These are phyloP conservation scores for Gracilaria vermiculophylla DNA, from an alignment of 23 red algal species.

Conservation along the genomic window DNA sequence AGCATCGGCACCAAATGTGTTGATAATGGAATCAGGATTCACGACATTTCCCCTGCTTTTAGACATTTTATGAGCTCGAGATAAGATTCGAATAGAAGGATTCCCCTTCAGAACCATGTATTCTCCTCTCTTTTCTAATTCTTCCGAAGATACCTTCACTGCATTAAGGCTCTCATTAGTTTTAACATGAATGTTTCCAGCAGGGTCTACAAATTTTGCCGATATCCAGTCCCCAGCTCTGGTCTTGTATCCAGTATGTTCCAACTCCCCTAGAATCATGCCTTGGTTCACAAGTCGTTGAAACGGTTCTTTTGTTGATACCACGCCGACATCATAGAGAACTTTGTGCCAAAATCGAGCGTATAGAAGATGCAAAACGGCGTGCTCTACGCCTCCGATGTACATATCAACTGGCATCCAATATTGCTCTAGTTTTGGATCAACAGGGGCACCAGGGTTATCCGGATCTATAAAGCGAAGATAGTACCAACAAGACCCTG, in stretches of 20 bases:
- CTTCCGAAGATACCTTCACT: slow-evolving; percentile 59
- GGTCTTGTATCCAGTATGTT: slow-evolving; percentile 71
- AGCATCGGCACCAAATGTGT: slow-evolving; percentile 88
- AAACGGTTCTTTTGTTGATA: slow-evolving; percentile 96
- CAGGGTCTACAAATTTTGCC: slow-evolving; percentile 74
- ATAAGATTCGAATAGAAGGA: slow-evolving; percentile 57
- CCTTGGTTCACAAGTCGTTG: slow-evolving; percentile 99
- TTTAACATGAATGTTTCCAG: slow-evolving; percentile 25
- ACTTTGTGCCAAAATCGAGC: slow-evolving; percentile 99
- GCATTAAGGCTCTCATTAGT: slow-evolving; percentile 37
- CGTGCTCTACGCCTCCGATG: slow-evolving; percentile 97
- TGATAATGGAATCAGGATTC: slow-evolving; percentile 92
- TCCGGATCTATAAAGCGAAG: slow-evolving; percentile 93
- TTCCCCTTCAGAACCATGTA: slow-evolving; percentile 63
- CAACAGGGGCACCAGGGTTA: slow-evolving; percentile 74
- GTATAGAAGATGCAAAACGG: slow-evolving; percentile 96
- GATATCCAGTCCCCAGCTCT: slow-evolving; percentile 40
- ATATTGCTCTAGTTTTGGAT: slow-evolving; percentile 85
- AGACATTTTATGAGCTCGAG: slow-evolving; percentile 98
- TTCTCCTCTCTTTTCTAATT: slow-evolving; percentile 77
- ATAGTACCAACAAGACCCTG: slow-evolving; percentile 99
- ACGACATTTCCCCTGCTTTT: slow-evolving; percentile 99
- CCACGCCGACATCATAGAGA: slow-evolving; percentile 97
- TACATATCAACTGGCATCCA: slow-evolving; percentile 99
- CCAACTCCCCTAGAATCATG: slow-evolving; percentile 96